Evolutionary conservation across 345 rosid species (phyloP).

Genomic region (Populus nigra): DNA sequence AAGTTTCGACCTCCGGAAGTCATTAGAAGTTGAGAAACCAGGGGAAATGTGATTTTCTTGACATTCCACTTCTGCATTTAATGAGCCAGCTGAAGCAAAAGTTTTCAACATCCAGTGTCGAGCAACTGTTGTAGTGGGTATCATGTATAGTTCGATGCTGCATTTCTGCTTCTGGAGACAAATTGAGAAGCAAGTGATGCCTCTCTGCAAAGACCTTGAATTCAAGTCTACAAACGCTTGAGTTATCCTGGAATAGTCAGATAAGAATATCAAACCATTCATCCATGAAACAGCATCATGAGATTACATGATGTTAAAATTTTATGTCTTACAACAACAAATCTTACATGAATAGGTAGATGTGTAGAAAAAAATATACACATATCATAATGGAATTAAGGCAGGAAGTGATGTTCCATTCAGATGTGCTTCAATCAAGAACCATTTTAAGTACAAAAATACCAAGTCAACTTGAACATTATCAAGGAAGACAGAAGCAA

Average conservation of each 20-base stretch:
- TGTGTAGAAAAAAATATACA: neutral
- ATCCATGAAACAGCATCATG: neutral
- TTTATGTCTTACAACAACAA: neutral
- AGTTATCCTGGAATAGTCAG: constrained; percentile 35
- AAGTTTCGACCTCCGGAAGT: constrained; percentile 41
- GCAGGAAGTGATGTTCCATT: neutral
- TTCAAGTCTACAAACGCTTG: constrained; percentile 16
- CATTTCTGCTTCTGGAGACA: constrained; percentile 31
- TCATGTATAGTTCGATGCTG: constrained; percentile 34
- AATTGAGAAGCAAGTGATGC: constrained; percentile 23
- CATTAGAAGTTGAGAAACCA: constrained; percentile 31
- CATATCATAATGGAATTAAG: neutral
- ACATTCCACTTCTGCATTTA: constrained; percentile 25
- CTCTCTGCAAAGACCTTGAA: constrained; percentile 15
- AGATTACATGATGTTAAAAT: neutral
- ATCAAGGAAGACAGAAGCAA: neutral
- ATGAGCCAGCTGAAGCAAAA: constrained; percentile 34
- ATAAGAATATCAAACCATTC: neutral
- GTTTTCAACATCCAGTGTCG: constrained; percentile 25
- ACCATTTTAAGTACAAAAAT: neutral
- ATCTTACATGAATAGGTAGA: neutral
- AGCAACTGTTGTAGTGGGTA: constrained; percentile 23
- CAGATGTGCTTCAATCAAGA: neutral
- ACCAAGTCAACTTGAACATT: neutral
- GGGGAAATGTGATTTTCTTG: constrained; percentile 27